phyloP scores from a whole-genome alignment of 2,329 filamentous ascomycete genomes.

The Akanthomyces uredinophilus region DNA sequence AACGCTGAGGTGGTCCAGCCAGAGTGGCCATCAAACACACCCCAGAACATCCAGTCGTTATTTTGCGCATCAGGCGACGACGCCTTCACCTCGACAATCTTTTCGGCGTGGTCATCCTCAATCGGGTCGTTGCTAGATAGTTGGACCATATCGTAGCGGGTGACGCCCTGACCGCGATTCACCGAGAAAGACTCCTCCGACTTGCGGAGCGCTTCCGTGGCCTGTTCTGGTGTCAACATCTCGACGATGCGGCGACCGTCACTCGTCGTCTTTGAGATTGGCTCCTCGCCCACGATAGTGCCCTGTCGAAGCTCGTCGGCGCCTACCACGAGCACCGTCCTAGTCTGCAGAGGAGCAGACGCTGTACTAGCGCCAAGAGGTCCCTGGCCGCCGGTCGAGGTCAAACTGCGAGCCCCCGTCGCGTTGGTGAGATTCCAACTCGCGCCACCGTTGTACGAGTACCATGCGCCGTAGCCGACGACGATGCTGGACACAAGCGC shows the following conservation, averaged over 20 bases:
- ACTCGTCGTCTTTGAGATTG: constrained; percentile 84
- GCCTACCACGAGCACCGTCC: constrained; percentile 78
- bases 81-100: constrained; percentile 85
- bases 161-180: constrained; percentile 81
- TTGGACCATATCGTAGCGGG: constrained; percentile 92
- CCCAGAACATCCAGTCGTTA: constrained; percentile 99
- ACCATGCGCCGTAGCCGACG: constrained; percentile 73
- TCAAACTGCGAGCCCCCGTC: constrained; percentile 37
- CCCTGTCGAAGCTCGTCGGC: constrained; percentile 87
- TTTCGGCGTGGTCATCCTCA: constrained; percentile 96
- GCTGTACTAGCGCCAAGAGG: constrained; percentile 22
- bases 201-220: constrained; percentile 79
- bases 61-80: constrained; percentile 41
- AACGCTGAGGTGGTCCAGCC: constrained; percentile 99
- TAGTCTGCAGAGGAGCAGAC: constrained; percentile 43
- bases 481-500: constrained; percentile 62
- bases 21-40: constrained; percentile 94
- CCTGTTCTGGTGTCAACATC: constrained; percentile 95
- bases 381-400: constrained; percentile 28
- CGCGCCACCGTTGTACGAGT: constrained; percentile 53
- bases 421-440: constrained; percentile 28
- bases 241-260: constrained; percentile 82
- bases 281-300: constrained; percentile 76
- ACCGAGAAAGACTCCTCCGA: constrained; percentile 91
- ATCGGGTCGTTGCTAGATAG: constrained; percentile 96